These are phyloP conservation scores for Pseudogymnoascus sp. DNA, from an alignment of 2,329 filamentous ascomycete species.

Conservation along the genomic window DNA sequence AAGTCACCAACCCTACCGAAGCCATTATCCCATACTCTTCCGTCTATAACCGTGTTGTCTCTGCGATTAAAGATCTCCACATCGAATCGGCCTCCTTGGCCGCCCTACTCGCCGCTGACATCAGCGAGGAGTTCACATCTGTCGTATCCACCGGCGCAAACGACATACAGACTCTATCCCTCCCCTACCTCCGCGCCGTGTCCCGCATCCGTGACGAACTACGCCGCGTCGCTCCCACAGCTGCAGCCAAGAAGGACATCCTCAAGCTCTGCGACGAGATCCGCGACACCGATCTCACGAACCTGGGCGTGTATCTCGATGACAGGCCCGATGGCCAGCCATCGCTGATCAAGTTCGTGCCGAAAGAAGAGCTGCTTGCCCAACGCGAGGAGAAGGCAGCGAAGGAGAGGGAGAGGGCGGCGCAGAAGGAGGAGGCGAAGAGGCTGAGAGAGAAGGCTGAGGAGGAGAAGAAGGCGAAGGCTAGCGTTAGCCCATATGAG, in stretches of 20 bases:
- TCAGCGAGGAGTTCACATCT: slow-evolving; percentile 40
- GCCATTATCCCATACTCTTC: slow-evolving; percentile 42
- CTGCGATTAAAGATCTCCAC: slow-evolving; percentile 40
- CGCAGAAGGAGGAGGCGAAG: slow-evolving; percentile 48
- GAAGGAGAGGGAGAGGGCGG: slow-evolving; percentile 53
- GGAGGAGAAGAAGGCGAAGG: slow-evolving; percentile 49
- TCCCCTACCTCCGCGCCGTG: slow-evolving; percentile 49
- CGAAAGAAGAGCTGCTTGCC: slow-evolving; percentile 49
- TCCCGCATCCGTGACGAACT: slow-evolving; percentile 56
- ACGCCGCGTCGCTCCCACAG: slow-evolving; percentile 43
- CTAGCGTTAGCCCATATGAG: slow-evolving; percentile 46
- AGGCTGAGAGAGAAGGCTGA: slow-evolving; percentile 43
- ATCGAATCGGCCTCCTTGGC: slow-evolving; percentile 40
- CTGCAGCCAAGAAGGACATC: slow-evolving; percentile 60
- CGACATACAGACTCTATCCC: slow-evolving; percentile 45
- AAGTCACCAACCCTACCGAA: slow-evolving; percentile 34
- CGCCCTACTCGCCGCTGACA: slow-evolving; percentile 37
- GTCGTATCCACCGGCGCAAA: slow-evolving; percentile 39
- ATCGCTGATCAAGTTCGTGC: slow-evolving; percentile 64
- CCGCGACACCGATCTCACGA: slow-evolving; percentile 72
- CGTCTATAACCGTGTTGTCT: slow-evolving; percentile 39
- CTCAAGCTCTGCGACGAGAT: slow-evolving; percentile 72
- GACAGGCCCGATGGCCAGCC: slow-evolving; percentile 61
- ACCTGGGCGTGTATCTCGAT: slow-evolving; percentile 80
- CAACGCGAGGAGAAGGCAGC: slow-evolving; percentile 53